Percentiles rank a stretch among this genome's conserved stretches.
Evolutionary conservation across 1,284 basidiomycete species (phyloP).

Genomic region (Boletus sp.): DNA sequence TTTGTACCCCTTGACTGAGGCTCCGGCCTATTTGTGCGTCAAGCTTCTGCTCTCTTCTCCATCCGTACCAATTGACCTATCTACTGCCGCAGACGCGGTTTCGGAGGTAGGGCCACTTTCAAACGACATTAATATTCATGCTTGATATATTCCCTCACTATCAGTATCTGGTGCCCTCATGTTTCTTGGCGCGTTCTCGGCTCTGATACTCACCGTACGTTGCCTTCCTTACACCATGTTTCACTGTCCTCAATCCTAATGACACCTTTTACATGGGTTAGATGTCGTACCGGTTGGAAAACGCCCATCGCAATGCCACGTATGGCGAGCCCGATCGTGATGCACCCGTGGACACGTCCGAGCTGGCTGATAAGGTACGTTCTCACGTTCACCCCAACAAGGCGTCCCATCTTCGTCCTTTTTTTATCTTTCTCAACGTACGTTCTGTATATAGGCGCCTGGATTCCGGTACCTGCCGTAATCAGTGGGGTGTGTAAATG

Average conservation of each 20-base stretch:
- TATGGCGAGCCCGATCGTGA: constrained; percentile 57
- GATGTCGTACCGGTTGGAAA: constrained; percentile 67
- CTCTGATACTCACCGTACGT: constrained; percentile 57
- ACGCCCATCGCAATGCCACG: constrained; percentile 54
- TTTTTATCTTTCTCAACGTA: neutral
- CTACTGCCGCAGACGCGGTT: constrained; percentile 27
- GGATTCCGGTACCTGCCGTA: constrained; percentile 33
- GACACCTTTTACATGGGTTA: constrained; percentile 27
- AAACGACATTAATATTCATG: neutral
- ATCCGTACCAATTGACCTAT: constrained; percentile 8
- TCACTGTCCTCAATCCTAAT: neutral
- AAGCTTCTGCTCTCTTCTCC: neutral
- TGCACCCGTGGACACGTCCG: constrained; percentile 62
- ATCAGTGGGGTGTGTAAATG: no score
- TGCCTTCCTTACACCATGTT: neutral
- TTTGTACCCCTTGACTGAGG: constrained; percentile 65
- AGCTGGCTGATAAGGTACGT: constrained; percentile 67
- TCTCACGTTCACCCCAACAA: neutral
- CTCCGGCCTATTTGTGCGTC: constrained; percentile 63
- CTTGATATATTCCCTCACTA: neutral
- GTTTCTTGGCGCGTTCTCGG: constrained; percentile 59
- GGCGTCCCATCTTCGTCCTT: neutral
- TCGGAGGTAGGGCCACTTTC: constrained; percentile 25
- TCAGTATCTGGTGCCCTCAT: constrained; percentile 58
- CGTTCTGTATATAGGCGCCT: constrained; percentile 25